A percentile compares a stretch with the other conserved stretches of the same genome.
phyloP scores from a whole-genome alignment of 306 rosid genomes.

The Cicer yamashitae region DNA sequence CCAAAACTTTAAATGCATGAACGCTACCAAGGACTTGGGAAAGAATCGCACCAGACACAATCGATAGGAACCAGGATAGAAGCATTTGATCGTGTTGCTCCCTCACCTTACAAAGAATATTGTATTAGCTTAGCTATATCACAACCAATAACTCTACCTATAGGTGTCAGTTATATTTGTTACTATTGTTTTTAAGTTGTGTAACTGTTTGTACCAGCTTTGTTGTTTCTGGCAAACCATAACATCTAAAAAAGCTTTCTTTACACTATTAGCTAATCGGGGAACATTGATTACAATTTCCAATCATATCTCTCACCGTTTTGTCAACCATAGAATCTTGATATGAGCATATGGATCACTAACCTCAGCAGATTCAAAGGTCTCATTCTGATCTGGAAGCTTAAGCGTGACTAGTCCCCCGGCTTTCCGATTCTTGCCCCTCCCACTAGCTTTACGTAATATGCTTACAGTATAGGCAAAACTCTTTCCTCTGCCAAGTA shows the following conservation, averaged over 20 bases:
- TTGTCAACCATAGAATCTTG: conserved; percentile 4
- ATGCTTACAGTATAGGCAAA: conserved; percentile 75
- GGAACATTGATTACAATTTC: neutral
- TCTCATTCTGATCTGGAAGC: conserved; percentile 76
- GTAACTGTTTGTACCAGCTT: conserved; percentile 13
- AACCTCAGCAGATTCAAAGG: conserved; percentile 81
- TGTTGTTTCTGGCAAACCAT: conserved; percentile 10
- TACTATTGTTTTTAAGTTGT: neutral
- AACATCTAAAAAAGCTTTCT: neutral
- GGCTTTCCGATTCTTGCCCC: conserved; percentile 91
- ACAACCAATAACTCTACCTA: no score
- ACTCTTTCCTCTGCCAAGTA: conserved; percentile 62
- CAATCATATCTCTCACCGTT: neutral
- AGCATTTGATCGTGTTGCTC: no score
- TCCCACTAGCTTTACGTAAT: conserved; percentile 88
- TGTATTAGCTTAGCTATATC: no score
- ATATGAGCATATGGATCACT: conserved; percentile 39
- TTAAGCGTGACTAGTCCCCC: conserved; percentile 92
- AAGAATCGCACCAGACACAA: no score
- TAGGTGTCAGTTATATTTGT: neutral
- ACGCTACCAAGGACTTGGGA: no score
- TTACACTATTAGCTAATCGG: neutral
- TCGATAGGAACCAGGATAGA: no score
- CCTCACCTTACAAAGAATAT: no score
- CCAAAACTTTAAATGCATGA: no score